Evolutionary conservation across 306 rosid genomes (phyloP).

Genomic region (Prunus padus): DNA sequence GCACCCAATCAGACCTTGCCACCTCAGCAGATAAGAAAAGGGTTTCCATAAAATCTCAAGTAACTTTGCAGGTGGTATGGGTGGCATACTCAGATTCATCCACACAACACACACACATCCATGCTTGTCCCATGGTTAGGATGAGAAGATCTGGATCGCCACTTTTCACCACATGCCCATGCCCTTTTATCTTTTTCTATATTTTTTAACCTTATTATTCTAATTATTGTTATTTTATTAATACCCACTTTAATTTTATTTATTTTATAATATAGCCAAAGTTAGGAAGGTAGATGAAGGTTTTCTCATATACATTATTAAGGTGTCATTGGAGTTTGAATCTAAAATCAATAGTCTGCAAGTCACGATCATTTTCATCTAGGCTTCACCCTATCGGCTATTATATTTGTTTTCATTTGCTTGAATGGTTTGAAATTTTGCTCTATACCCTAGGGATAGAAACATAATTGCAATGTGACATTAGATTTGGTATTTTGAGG

Average conservation of each 20-base stretch:
- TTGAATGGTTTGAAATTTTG: neutral
- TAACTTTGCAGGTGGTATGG: conserved; percentile 31
- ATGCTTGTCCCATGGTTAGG: conserved; percentile 30
- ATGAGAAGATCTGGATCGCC: conserved; percentile 10
- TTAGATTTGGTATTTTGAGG: neutral
- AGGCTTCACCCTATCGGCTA: too few species aligned
- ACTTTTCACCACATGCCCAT: neutral
- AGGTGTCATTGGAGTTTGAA: fast-evolving
- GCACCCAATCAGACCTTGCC: conserved; percentile 32
- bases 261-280: neutral
- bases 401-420: neutral
- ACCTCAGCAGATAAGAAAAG: conserved; percentile 69
- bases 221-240: neutral
- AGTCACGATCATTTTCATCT: fast-evolving
- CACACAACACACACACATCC: conserved; percentile 22
- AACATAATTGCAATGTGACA: neutral
- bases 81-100: conserved; percentile 44
- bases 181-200: neutral
- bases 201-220: neutral
- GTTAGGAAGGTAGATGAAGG: too few species aligned
- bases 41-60: conserved; percentile 26
- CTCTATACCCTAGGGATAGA: neutral
- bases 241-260: neutral
- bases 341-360: too few species aligned
- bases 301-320: too few species aligned